Evolutionary conservation across 108 stramenopile species (phyloP).

Genomic region (Schizochytrium sp.): DNA sequence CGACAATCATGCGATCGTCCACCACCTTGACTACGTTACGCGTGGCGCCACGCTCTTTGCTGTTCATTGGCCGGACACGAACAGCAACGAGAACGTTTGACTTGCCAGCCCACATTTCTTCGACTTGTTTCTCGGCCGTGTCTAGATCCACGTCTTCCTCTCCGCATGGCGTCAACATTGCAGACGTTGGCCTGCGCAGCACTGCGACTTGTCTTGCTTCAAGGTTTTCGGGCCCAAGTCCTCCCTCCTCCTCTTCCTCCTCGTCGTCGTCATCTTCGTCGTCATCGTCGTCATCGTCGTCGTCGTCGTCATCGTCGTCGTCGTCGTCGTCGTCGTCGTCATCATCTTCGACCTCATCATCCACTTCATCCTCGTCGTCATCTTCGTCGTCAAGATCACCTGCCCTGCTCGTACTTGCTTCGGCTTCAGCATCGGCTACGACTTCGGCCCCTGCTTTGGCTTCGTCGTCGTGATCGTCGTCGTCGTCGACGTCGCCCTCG

Average conservation of each 20-base stretch:
- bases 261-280: background rate
- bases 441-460: too few relatives aligned
- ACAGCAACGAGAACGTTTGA: conserved; percentile 52
- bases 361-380: background rate
- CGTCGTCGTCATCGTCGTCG: background rate
- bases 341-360: background rate
- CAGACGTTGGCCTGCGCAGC: background rate
- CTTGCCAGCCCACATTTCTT: conserved; percentile 35
- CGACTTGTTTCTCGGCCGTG: background rate
- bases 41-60: conserved; percentile 34
- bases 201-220: background rate
- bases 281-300: background rate
- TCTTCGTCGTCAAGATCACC: background rate
- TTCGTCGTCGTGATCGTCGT: background rate
- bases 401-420: too few relatives aligned
- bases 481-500: background rate
- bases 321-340: background rate
- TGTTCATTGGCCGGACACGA: conserved; percentile 43
- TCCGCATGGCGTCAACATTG: background rate
- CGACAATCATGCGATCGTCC: conserved; percentile 37
- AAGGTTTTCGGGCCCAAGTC: background rate
- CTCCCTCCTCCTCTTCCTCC: background rate
- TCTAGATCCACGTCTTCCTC: background rate
- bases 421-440: too few relatives aligned
- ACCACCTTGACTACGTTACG: conserved; percentile 36